Conservation (phyloP, 106 monocot species). For the Dioscorea alata region DNA sequence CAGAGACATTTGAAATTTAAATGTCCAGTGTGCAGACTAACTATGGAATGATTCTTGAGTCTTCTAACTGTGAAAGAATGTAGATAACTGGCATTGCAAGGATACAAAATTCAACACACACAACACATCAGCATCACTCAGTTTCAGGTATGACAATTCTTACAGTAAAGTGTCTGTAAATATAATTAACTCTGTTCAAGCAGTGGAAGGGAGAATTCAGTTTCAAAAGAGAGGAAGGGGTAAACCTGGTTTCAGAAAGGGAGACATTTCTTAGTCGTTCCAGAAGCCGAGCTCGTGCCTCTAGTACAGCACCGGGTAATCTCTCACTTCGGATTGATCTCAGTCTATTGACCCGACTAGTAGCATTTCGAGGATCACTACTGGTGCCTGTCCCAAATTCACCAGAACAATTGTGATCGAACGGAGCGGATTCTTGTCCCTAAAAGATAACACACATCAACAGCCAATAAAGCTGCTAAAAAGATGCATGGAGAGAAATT, state of each 20-base stretch:
- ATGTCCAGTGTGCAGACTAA: too few species aligned
- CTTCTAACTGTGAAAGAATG: too few species aligned
- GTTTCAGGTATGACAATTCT: too few species aligned
- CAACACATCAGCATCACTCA: not conserved
- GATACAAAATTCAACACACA: too few species aligned
- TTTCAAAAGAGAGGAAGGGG: constrained; percentile 1
- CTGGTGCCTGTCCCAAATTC: constrained; percentile 15
- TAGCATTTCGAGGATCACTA: constrained; percentile 1
- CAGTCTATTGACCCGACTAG: not conserved
- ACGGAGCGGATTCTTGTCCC: constrained; percentile 17
- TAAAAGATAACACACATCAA: constrained; percentile 5
- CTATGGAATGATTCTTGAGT: too few species aligned
- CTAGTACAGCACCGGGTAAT: constrained; percentile 46
- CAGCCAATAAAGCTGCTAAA: not conserved
- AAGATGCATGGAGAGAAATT: too few species aligned
- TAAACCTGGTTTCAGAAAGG: constrained; percentile 25
- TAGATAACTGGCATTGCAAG: too few species aligned
- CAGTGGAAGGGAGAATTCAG: not conserved
- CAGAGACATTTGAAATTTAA: too few species aligned
- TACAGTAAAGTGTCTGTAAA: not conserved
- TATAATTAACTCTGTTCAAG: not conserved
- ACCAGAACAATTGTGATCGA: constrained; percentile 1
- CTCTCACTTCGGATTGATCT: constrained; percentile 20
- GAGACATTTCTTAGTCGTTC: constrained; percentile 46
- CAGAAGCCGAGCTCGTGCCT: constrained; percentile 52